Conservation (phyloP, 495 filamentous ascomycete species). For the Aspergillus steynii region DNA sequence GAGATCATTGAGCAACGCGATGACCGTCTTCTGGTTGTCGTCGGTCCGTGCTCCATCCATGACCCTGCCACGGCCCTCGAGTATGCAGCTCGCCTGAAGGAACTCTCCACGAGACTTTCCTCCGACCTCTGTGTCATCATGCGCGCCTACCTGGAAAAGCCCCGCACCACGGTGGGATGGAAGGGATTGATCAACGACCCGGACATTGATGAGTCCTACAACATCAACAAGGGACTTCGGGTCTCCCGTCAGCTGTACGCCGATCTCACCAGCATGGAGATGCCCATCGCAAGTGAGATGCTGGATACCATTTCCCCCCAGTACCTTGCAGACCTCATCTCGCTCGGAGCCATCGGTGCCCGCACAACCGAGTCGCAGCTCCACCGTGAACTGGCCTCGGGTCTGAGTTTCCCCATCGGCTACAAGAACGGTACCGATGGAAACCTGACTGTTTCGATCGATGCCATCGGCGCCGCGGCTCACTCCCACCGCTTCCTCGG, state of each 20-base stretch:
- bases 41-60: constrained; percentile 96
- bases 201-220: constrained; percentile 93
- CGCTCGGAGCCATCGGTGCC: constrained; percentile 92
- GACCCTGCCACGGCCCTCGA: constrained; percentile 86
- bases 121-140: constrained; percentile 90
- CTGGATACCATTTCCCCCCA: constrained; percentile 97
- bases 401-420: constrained; percentile 94
- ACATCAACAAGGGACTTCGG: constrained; percentile 98
- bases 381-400: constrained; percentile 93
- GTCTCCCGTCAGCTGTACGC: constrained; percentile 86
- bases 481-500: constrained; percentile 97
- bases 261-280: constrained; percentile 79
- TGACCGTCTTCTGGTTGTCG: constrained; percentile 90
- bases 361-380: constrained; percentile 97
- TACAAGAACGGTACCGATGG: constrained; percentile 99
- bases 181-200: constrained; percentile 99
- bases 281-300: constrained; percentile 97
- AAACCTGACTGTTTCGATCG: constrained; percentile 90
- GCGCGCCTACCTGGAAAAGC: constrained; percentile 99
- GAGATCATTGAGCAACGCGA: constrained; percentile 76
- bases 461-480: constrained; percentile 89
- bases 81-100: constrained; percentile 77
- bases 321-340: constrained; percentile 93
- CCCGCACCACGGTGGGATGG: constrained; percentile 98
- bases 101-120: constrained; percentile 69